Conservation (phyloP, 345 rosid species). For the Linum tenue region DNA sequence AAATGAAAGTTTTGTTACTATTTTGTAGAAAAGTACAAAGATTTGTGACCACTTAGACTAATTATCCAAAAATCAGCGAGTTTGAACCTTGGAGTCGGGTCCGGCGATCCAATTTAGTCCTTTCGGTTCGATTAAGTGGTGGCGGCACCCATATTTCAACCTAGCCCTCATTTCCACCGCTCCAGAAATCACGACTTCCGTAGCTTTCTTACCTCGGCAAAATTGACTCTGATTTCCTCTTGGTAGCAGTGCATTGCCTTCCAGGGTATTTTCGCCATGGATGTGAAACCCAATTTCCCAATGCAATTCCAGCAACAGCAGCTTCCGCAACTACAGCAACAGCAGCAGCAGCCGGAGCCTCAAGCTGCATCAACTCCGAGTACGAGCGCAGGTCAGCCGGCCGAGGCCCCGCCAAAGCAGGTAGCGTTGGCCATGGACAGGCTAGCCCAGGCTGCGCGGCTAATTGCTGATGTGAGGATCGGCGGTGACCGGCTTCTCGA, state of each 20-base stretch:
- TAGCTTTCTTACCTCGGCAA: no score
- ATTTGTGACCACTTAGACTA: no score
- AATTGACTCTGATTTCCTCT: no score
- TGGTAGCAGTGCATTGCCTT: neutral
- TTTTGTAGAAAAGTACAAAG: no score
- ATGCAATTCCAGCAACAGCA: constrained; percentile 21
- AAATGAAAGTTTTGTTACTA: no score
- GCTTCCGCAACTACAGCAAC: constrained; percentile 20
- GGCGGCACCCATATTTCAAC: no score
- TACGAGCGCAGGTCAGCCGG: constrained; percentile 14
- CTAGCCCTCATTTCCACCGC: no score
- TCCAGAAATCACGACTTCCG: no score
- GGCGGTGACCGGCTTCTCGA: constrained; percentile 94
- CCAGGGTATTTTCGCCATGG: constrained; percentile 4
- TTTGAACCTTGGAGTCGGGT: constrained; percentile 59
- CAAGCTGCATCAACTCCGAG: constrained; percentile 22
- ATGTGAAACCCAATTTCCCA: constrained; percentile 15
- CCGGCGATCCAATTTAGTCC: no score
- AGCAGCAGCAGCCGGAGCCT: constrained; percentile 25
- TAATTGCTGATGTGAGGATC: constrained; percentile 75
- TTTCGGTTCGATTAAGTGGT: no score
- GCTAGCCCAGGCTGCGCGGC: constrained; percentile 72
- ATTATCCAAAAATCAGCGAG: neutral
- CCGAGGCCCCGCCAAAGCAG: constrained; percentile 92
- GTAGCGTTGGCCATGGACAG: constrained; percentile 93